These are phyloP conservation scores for Singerocomus inundabilis DNA, from an alignment of 1,284 basidiomycete genomes.

Conservation along the genomic window DNA sequence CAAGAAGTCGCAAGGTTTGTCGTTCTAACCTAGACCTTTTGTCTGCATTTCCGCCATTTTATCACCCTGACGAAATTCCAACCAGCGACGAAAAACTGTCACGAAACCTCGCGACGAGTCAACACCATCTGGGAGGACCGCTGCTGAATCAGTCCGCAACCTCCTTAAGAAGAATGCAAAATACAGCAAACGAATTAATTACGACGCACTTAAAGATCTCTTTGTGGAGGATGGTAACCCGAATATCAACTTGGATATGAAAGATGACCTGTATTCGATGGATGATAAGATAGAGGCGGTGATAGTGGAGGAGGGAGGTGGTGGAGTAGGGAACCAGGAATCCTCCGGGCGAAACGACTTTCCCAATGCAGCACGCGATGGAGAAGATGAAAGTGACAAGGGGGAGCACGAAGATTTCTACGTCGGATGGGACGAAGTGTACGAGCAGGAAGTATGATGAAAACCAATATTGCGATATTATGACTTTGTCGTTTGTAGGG, in stretches of 20 bases:
- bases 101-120: slow-evolving; percentile 72
- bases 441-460: slow-evolving; percentile 44
- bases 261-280: too few relatives aligned
- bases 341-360: slow-evolving; percentile 8
- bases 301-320: slow-evolving; percentile 48
- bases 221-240: too few relatives aligned
- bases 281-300: too few relatives aligned
- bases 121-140: slow-evolving; percentile 71
- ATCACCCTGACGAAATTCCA: slow-evolving; percentile 5
- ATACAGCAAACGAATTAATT: slow-evolving; percentile 89
- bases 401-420: slow-evolving; percentile 27
- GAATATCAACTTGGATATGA: too few relatives aligned
- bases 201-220: slow-evolving; percentile 77
- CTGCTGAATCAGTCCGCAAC: slow-evolving; percentile 78
- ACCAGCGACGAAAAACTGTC: slow-evolving; percentile 64
- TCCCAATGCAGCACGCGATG: slow-evolving; percentile 13
- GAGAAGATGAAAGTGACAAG: slow-evolving; percentile 36
- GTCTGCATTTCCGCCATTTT: slow-evolving; percentile 9
- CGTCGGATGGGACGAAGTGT: slow-evolving; percentile 41
- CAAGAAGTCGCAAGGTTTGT: slow-evolving; percentile 76
- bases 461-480: not conserved
- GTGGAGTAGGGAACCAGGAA: slow-evolving; percentile 25
- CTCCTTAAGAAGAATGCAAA: slow-evolving; percentile 81
- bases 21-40: too few relatives aligned
- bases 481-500: not conserved